Conservation (phyloP, 2,329 filamentous ascomycete species). For the Arachnopeziza araneosa region DNA sequence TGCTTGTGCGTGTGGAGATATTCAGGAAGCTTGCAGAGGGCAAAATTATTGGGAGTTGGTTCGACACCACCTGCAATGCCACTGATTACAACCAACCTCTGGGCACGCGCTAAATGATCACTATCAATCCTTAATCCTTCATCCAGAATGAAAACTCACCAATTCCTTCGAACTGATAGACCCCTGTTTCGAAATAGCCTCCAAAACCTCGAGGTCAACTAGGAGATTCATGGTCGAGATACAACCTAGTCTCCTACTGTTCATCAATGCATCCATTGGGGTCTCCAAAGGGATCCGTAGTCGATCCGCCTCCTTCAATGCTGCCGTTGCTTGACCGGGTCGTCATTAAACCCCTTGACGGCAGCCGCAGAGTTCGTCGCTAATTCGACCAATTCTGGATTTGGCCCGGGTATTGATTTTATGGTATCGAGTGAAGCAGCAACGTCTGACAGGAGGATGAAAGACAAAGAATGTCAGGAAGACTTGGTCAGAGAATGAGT, state of each 20-base stretch:
- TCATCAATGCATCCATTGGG: conserved; percentile 16
- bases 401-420: conserved; percentile 4
- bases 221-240: conserved; percentile 12
- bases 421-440: neutral
- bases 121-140: neutral
- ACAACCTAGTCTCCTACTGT: conserved; percentile 14
- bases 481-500: neutral
- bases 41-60: conserved; percentile 9
- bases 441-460: neutral
- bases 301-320: conserved; percentile 7
- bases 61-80: conserved; percentile 12
- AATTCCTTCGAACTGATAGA: conserved; percentile 13
- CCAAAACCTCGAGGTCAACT: conserved; percentile 13
- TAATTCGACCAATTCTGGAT: conserved; percentile 15
- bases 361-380: conserved; percentile 13
- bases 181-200: conserved; percentile 13
- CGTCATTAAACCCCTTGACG: conserved; percentile 16
- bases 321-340: conserved; percentile 10
- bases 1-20: conserved; percentile 16
- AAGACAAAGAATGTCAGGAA: neutral
- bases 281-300: conserved; percentile 15
- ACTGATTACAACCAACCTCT: conserved; percentile 10
- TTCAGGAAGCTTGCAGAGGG: conserved; percentile 14
- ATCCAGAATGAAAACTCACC: conserved; percentile 1
- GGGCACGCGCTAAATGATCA: conserved; percentile 11